Evolutionary conservation across 768 basidiomycete genomes (phyloP).

Genomic region (Pisolithus sp.): DNA sequence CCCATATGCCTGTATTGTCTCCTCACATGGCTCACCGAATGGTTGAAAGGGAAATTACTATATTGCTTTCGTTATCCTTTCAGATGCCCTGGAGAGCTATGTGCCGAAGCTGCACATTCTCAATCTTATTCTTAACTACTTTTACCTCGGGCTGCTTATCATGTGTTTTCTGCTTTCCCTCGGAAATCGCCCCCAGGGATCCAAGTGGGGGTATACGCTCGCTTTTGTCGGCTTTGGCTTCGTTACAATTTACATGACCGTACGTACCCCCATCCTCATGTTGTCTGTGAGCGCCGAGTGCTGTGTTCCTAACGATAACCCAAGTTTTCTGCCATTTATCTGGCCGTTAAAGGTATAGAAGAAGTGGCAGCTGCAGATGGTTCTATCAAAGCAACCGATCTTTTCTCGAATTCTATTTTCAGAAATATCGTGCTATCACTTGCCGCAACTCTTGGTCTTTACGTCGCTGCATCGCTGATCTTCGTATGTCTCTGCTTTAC

Average conservation of each 20-base stretch:
- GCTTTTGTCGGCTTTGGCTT: slow-evolving; percentile 85
- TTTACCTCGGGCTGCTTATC: slow-evolving; percentile 82
- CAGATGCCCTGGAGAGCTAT: slow-evolving; percentile 60
- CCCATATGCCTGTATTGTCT: background rate
- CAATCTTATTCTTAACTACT: slow-evolving; percentile 77
- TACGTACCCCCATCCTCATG: slow-evolving; percentile 27
- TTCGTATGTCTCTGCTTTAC: slow-evolving; percentile 57
- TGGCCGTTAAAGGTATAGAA: slow-evolving; percentile 78
- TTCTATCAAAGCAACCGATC: slow-evolving; percentile 43
- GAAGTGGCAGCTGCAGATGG: slow-evolving; percentile 43
- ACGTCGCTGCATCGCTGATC: slow-evolving; percentile 73
- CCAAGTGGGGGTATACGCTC: slow-evolving; percentile 79
- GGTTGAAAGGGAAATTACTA: slow-evolving; percentile 73
- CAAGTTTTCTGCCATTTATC: slow-evolving; percentile 69
- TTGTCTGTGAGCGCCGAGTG: background rate
- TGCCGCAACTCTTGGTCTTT: slow-evolving; percentile 83
- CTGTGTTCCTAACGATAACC: slow-evolving; percentile 4
- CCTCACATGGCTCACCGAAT: background rate
- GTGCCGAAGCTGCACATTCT: slow-evolving; percentile 59
- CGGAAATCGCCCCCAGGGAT: slow-evolving; percentile 89
- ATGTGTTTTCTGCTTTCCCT: slow-evolving; percentile 83
- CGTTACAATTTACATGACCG: slow-evolving; percentile 96
- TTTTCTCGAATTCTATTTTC: slow-evolving; percentile 79
- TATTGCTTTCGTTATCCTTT: slow-evolving; percentile 79
- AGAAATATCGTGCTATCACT: slow-evolving; percentile 83